Evolutionary conservation across 352 stramenopile genomes (phyloP).

Genomic region (Phytopythium oedochilum): DNA sequence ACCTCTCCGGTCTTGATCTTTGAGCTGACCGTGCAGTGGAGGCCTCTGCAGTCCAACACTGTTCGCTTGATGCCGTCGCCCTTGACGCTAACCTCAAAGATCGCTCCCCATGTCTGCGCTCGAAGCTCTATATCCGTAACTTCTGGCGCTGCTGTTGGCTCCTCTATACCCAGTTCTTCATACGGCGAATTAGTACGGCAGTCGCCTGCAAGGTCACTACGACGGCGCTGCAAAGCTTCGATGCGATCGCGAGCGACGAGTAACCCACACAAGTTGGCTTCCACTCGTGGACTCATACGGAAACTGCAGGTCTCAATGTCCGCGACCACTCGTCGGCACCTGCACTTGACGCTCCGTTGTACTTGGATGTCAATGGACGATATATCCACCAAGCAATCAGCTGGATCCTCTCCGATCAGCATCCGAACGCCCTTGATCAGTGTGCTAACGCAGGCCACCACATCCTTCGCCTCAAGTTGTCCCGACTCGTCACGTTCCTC

Average conservation of each 20-base stretch:
- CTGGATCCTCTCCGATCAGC: not conserved
- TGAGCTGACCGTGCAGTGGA: not conserved
- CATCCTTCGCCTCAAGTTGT: not conserved
- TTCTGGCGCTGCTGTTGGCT: not conserved
- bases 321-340: not conserved
- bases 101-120: not conserved
- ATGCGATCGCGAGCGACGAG: not conserved
- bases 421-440: not conserved
- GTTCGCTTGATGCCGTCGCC: not conserved
- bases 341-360: not conserved
- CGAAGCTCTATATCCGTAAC: not conserved
- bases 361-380: not conserved
- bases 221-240: not conserved
- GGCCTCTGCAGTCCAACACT: not conserved
- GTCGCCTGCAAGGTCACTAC: not conserved
- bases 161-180: not conserved
- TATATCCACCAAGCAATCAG: not conserved
- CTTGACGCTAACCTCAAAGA: not conserved
- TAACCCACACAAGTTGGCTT: slow-evolving; percentile 2
- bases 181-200: too few relatives aligned
- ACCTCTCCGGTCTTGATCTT: not conserved
- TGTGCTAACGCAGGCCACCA: not conserved
- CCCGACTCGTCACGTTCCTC: not conserved
- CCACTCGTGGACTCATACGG: not conserved
- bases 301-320: not conserved